A percentile compares a stretch with the other conserved stretches of the same genome.
Evolutionary conservation across 306 rosid species (phyloP).

Genomic region (Trichosanthes cucumerina): DNA sequence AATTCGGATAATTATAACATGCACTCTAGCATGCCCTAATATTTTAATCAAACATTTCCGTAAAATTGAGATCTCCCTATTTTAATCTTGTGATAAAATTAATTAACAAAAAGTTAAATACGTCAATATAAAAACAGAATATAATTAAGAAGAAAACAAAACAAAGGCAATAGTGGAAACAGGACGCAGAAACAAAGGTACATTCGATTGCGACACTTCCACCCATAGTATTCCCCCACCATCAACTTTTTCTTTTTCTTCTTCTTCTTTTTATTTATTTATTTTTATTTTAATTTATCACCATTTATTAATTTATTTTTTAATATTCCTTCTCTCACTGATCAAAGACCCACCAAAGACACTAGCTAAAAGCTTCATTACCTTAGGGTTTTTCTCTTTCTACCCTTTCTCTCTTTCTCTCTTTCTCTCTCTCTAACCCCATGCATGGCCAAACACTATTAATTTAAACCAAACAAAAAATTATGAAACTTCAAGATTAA

Average conservation of each 20-base stretch:
- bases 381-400: conserved; percentile 24
- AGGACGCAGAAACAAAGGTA: conserved; percentile 29
- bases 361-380: conserved; percentile 1
- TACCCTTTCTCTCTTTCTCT: conserved; percentile 6
- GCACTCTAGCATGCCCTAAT: too few relatives aligned
- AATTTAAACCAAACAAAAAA: conserved; percentile 12
- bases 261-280: conserved; percentile 29
- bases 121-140: background rate
- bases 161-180: conserved; percentile 8
- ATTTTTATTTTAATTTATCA: background rate
- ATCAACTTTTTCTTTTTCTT: conserved; percentile 18
- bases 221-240: conserved; percentile 56
- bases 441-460: conserved; percentile 30
- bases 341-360: background rate
- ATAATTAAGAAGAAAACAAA: conserved; percentile 5
- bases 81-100: background rate
- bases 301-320: conserved; percentile 18
- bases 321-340: conserved; percentile 8
- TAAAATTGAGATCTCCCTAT: background rate
- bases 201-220: conserved; percentile 69
- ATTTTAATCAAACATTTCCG: background rate
- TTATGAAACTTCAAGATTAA: conserved; percentile 36
- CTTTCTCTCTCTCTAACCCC: conserved; percentile 9
- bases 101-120: background rate
- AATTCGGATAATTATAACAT: too few relatives aligned